Base-by-base conservation (phyloP, 192 early-diverging fungal genomes). In the Dispira simplex region DNA sequence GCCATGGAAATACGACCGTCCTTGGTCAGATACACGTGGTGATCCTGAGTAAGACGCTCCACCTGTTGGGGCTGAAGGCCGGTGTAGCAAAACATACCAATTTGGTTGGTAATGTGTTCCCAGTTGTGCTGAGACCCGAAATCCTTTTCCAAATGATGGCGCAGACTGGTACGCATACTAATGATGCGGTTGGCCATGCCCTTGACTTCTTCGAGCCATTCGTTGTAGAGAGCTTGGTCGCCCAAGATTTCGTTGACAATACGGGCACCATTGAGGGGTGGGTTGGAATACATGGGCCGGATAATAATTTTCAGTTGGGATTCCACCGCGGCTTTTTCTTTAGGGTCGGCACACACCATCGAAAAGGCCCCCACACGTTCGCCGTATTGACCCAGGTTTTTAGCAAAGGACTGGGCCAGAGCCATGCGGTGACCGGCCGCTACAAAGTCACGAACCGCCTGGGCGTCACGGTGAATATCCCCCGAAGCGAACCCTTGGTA, bases 401-500 rank as follows among this genome's bases (percentile, higher is more conserved):
- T 99, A 72, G 97, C 91, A 76, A 97, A 99, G 44, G 87, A 90
- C 85, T 99, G 97, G 20, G 93, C 77, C 51, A 97, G 77, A 23
- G 90, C 76, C 23, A 98, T 73, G 20, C 76, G 79, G 73, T 87
- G 81, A 20, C 87, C 91, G 21, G 76, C 76, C 25, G 69, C 76
- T n/a, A 93, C 88, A 77, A 99, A 99, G 70, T 88, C 79, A 64
- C 97, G 91, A 65, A 98, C 72, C 54, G 95, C 93, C 65, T 87
- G 89, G 11, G 97, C 94, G 73, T 99, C 97, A 64, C 80, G 78
- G 75, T 81, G 76, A 47, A 83, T 83, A 73, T 87, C 79, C 64
- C 97, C 97, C 9, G 93, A 95, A 18, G 97, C 97, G 70, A 99
- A 99, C 44, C 97, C 97, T 81, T 98, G 95, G 82, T 99, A 99